These are phyloP conservation scores for Cucurbita argyrosperma DNA, from an alignment of 306 rosid genomes.

Conservation along the genomic window DNA sequence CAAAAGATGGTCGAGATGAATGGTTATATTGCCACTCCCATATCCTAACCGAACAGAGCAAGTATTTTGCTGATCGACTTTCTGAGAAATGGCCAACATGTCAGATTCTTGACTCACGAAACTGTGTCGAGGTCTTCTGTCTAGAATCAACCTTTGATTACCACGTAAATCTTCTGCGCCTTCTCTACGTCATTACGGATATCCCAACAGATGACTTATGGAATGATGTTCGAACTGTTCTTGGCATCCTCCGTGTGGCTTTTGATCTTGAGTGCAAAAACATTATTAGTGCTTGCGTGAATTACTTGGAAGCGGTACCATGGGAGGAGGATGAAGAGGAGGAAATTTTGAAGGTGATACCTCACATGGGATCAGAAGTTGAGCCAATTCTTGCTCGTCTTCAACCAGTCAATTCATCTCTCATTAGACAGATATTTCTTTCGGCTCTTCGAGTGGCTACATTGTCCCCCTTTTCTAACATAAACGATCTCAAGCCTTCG, in stretches of 20 bases:
- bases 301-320: slow-evolving; percentile 74
- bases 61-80: slow-evolving; percentile 68
- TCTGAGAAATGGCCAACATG: slow-evolving; percentile 95
- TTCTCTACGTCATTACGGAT: slow-evolving; percentile 43
- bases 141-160: slow-evolving; percentile 62
- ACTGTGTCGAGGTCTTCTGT: slow-evolving; percentile 78
- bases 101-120: slow-evolving; percentile 75
- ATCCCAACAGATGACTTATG: slow-evolving; percentile 51
- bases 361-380: slow-evolving; percentile 50
- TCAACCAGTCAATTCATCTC: slow-evolving; percentile 59
- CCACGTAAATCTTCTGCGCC: slow-evolving; percentile 62
- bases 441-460: slow-evolving; percentile 64
- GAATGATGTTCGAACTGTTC: slow-evolving; percentile 71
- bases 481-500: slow-evolving; percentile 70
- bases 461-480: slow-evolving; percentile 42
- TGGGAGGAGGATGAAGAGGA: slow-evolving; percentile 98
- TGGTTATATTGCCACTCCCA: slow-evolving; percentile 74
- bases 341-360: slow-evolving; percentile 66
- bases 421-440: slow-evolving; percentile 40
- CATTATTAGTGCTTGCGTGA: slow-evolving; percentile 54
- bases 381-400: slow-evolving; percentile 85
- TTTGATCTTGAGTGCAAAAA: slow-evolving; percentile 64
- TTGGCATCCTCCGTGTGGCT: slow-evolving; percentile 70
- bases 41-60: slow-evolving; percentile 39
- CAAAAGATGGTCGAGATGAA: slow-evolving; percentile 69